Evolutionary conservation across 192 early-diverging fungal genomes (phyloP).

Genomic region (Coemansia sp.): DNA sequence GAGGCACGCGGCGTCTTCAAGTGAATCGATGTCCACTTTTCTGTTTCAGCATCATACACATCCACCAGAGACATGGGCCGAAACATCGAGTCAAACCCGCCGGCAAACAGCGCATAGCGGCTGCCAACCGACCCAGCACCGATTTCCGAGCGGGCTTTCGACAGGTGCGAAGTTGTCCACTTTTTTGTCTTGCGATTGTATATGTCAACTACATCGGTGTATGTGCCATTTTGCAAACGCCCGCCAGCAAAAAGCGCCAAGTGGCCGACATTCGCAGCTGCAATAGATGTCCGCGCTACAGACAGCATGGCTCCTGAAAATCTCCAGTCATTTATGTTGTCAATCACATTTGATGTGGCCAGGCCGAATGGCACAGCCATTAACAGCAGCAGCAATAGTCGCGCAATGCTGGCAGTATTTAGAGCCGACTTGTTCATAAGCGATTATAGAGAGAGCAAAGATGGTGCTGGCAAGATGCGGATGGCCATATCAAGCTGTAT

Average conservation of each 20-base stretch:
- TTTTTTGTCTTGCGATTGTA: conserved; percentile 28
- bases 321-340: conserved; percentile 22
- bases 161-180: conserved; percentile 39
- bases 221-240: conserved; percentile 30
- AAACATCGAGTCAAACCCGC: conserved; percentile 39
- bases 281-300: conserved; percentile 35
- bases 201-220: conserved; percentile 47
- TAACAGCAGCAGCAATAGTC: neutral
- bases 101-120: conserved; percentile 53
- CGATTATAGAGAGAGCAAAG: no score
- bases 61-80: conserved; percentile 40
- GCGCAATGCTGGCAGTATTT: no score
- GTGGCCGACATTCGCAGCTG: conserved; percentile 32
- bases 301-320: conserved; percentile 40
- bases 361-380: neutral
- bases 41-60: conserved; percentile 42
- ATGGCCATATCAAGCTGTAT: no score
- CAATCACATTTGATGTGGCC: conserved; percentile 6
- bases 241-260: conserved; percentile 53
- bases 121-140: conserved; percentile 38
- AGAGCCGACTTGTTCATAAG: no score
- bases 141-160: conserved; percentile 29
- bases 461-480: no score
- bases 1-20: conserved; percentile 27
- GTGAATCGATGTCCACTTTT: conserved; percentile 27